Evolutionary conservation across 1,284 basidiomycete species (phyloP), one percentile per base, ranked within the genome.

Genomic region (Fomes fomentarius): DNA sequence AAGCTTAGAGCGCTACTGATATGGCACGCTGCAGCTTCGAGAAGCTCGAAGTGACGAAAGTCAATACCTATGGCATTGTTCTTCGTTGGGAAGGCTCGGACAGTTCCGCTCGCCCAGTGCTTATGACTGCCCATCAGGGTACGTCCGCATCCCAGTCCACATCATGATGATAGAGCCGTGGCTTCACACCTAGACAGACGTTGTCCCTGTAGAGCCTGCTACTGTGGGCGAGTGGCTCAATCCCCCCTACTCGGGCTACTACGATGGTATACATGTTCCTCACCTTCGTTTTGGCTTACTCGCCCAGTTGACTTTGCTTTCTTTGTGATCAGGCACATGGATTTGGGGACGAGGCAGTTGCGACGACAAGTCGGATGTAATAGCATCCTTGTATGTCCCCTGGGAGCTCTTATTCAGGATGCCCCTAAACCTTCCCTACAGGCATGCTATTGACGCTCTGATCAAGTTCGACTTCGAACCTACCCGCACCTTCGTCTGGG

Each of bases 71-170:
- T 58, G 88, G 82, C 0, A 71, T 91, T 10, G 73, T 91, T 1
- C 85, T 80, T 61, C 80, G 81, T 22, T 87, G 85, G 81, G 65
- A 75, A 38, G 90, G 89, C 22, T 76, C 77, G 0, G 74, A 85
- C 57, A 41, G 65, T 1, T 65, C 69, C 2, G 72, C 86, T 50
- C 83, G 85, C 63, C 89, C 89, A 0, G 65, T 89, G 1, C 71
- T 91, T 31, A 68, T 92, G 37, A 78, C 81, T 14, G 85, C 77
- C 0, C 88, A 91, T 63, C 84, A 89, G 74, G 86, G 85, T 78
- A 47, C 19, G 39, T 3, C 3, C 10, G 3, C 24, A n/a, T 6
- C 4, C 1, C 19, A 43, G 14, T 15, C 3, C 8, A 7, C 21
- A 9, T 14, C 24, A 57, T 47, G 31, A 11, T 24, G 34, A 12